A percentile compares a stretch with the other conserved stretches of the same genome.
Evolutionary conservation across 805 yeast species (phyloP).

Genomic region (Candida multigemmis): DNA sequence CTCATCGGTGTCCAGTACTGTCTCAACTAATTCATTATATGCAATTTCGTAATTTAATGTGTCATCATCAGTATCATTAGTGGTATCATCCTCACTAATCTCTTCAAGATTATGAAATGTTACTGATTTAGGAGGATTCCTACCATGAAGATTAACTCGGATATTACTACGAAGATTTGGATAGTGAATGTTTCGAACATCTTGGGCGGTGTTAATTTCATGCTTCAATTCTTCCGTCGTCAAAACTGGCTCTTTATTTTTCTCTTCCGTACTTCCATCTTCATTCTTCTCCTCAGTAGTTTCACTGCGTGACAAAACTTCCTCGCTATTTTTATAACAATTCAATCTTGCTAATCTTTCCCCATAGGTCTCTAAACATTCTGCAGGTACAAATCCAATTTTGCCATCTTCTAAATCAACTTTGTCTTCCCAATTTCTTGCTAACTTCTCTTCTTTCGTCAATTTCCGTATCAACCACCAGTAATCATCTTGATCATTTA

Average conservation of each 20-base stretch:
- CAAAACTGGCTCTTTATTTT: constrained; percentile 9
- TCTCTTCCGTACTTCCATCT: constrained; percentile 7
- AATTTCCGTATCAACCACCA: constrained; percentile 84
- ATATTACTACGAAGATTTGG: too few relatives aligned
- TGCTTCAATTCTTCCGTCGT: too few relatives aligned
- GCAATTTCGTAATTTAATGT: too few relatives aligned
- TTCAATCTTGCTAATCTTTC: constrained; percentile 88
- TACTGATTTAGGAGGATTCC: too few relatives aligned
- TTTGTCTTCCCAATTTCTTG: constrained; percentile 4
- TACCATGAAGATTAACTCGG: too few relatives aligned
- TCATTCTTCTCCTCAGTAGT: constrained; percentile 4
- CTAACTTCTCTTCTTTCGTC: constrained; percentile 27
- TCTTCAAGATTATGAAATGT: too few relatives aligned
- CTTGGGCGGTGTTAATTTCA: too few relatives aligned
- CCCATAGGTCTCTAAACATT: constrained; percentile 81
- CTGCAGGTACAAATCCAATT: constrained; percentile 96
- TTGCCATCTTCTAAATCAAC: constrained; percentile 45
- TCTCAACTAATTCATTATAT: too few relatives aligned
- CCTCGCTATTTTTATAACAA: constrained; percentile 83
- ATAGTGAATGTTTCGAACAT: too few relatives aligned
- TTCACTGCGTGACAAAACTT: constrained; percentile 27
- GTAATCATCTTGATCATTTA: constrained; percentile 86
- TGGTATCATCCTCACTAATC: too few relatives aligned
- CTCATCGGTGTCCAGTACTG: too few relatives aligned
- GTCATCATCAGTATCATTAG: too few relatives aligned